Percentiles rank a stretch among this genome's conserved stretches.
Conservation (phyloP, 495 filamentous ascomycete genomes). For the Xylaria castorea region DNA sequence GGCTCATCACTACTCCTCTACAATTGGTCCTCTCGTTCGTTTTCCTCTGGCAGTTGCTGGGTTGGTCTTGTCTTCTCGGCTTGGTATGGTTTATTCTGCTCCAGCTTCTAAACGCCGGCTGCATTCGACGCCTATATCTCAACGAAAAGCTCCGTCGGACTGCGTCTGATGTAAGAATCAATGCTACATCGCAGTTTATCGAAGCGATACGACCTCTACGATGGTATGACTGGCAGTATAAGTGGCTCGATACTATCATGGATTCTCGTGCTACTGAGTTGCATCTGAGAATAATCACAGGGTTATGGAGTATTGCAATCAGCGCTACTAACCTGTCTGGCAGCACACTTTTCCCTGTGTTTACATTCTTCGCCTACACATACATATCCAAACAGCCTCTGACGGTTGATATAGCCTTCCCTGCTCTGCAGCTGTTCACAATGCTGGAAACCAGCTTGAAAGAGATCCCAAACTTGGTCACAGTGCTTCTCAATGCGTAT, state of each 20-base stretch:
- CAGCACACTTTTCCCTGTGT: conserved; percentile 75
- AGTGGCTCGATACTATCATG: conserved; percentile 78
- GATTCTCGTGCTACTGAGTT: conserved; percentile 71
- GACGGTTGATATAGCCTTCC: conserved; percentile 80
- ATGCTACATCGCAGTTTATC: conserved; percentile 79
- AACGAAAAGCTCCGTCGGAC: conserved; percentile 69
- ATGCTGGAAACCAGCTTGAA: conserved; percentile 74
- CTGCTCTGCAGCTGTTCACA: conserved; percentile 76
- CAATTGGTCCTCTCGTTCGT: conserved; percentile 70
- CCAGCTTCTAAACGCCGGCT: conserved; percentile 67
- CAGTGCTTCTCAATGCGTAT: conserved; percentile 72
- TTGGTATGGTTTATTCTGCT: conserved; percentile 67
- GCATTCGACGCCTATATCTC: conserved; percentile 65
- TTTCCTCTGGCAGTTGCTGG: conserved; percentile 77
- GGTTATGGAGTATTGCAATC: conserved; percentile 65
- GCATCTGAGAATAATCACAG: conserved; percentile 67
- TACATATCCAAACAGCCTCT: conserved; percentile 67
- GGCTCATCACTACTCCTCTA: conserved; percentile 71
- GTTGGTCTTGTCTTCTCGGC: conserved; percentile 78
- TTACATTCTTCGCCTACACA: conserved; percentile 80
- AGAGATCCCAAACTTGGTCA: conserved; percentile 74
- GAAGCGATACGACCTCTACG: conserved; percentile 84
- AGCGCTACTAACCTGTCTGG: conserved; percentile 67
- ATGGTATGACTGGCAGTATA: conserved; percentile 86
- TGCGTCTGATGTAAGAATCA: conserved; percentile 74